phyloP scores from a whole-genome alignment of 2,329 filamentous ascomycete genomes.

The Ophiostoma sp. region DNA sequence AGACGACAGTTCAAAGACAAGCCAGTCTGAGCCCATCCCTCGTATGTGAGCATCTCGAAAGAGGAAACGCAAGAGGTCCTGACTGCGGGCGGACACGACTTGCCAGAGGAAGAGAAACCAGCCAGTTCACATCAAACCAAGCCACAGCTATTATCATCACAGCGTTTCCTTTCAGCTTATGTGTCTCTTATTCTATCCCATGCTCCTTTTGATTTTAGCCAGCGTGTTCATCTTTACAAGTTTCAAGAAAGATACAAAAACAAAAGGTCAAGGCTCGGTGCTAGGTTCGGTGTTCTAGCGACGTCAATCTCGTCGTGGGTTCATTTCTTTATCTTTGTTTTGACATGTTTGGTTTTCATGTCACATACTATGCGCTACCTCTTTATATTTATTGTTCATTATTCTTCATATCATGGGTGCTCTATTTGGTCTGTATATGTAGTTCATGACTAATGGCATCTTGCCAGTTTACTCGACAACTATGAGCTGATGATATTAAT shows the following conservation, averaged over 20 bases:
- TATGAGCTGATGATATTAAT: too few relatives aligned
- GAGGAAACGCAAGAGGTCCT: slow-evolving; percentile 2
- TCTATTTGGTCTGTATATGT: neutral
- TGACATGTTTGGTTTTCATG: neutral
- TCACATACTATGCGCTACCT: neutral
- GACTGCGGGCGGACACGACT: neutral
- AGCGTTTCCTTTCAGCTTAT: neutral
- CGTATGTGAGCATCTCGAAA: neutral
- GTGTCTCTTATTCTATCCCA: neutral
- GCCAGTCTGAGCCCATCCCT: neutral
- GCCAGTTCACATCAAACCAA: neutral
- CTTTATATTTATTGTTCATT: slow-evolving; percentile 1
- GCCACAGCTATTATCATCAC: neutral
- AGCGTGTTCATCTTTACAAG: neutral
- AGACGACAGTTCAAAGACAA: neutral
- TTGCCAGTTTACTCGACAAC: too few relatives aligned
- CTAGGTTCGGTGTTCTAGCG: neutral
- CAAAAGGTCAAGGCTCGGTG: neutral
- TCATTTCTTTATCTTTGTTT: neutral
- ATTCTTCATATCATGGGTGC: neutral
- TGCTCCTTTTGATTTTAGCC: neutral
- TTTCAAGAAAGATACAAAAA: slow-evolving; percentile 2
- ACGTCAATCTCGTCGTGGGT: neutral
- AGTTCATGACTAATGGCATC: too few relatives aligned
- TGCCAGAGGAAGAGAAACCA: neutral